These are phyloP conservation scores for Starmerella stellata DNA, from an alignment of 805 yeast genomes.

Conservation along the genomic window DNA sequence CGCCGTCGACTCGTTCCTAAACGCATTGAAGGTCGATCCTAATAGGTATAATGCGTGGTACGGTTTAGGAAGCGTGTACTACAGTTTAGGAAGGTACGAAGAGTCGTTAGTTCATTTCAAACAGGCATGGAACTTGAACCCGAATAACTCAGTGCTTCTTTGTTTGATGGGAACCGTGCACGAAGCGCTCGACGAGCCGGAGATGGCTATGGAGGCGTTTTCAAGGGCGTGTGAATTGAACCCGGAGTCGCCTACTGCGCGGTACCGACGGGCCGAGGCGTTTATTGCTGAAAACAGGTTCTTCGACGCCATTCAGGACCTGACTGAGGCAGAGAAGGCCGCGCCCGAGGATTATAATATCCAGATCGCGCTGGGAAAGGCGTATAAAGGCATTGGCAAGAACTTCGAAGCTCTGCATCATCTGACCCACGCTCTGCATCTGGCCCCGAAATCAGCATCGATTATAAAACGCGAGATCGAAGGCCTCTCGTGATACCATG, in stretches of 20 bases:
- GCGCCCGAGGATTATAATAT: slow-evolving; percentile 94
- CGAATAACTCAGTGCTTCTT: slow-evolving; percentile 69
- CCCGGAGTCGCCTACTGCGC: slow-evolving; percentile 68
- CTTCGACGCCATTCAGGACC: slow-evolving; percentile 52
- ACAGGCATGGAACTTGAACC: slow-evolving; percentile 75
- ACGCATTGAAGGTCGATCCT: slow-evolving; percentile 56
- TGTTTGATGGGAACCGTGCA: slow-evolving; percentile 90
- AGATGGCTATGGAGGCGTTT: slow-evolving; percentile 63
- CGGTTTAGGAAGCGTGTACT: slow-evolving; percentile 86
- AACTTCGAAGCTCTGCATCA: slow-evolving; percentile 65
- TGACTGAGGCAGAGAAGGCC: slow-evolving; percentile 49
- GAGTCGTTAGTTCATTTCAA: slow-evolving; percentile 75
- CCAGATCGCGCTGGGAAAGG: slow-evolving; percentile 72
- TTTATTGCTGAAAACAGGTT: slow-evolving; percentile 54
- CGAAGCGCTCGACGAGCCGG: slow-evolving; percentile 52
- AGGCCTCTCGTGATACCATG: slow-evolving; percentile 1
- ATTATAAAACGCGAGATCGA: slow-evolving; percentile 61
- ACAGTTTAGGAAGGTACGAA: slow-evolving; percentile 66
- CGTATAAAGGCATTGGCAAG: slow-evolving; percentile 58
- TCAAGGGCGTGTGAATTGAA: slow-evolving; percentile 68
- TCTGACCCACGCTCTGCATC: slow-evolving; percentile 70
- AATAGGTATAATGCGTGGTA: slow-evolving; percentile 87
- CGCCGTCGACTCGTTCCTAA: slow-evolving; percentile 67
- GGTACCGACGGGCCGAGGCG: slow-evolving; percentile 75
- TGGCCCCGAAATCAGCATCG: slow-evolving; percentile 53